These are phyloP conservation scores for Hypholoma fasciculare DNA, from an alignment of 768 basidiomycete genomes.

Conservation along the genomic window DNA sequence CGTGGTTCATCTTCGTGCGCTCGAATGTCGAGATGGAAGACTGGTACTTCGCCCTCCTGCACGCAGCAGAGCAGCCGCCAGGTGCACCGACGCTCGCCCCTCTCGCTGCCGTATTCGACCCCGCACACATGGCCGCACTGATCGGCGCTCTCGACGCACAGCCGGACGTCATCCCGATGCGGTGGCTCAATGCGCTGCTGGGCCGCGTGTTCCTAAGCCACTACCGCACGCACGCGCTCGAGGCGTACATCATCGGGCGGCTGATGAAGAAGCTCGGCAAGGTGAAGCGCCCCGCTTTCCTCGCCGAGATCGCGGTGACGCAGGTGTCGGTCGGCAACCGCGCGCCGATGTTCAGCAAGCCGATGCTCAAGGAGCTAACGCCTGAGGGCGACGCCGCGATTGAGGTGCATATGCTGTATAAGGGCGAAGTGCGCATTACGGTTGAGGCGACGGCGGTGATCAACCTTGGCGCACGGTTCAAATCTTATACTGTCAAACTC, in stretches of 20 bases:
- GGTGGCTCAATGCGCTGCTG: constrained; percentile 94
- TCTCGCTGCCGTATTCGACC: constrained; percentile 64
- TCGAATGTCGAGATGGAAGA: constrained; percentile 95
- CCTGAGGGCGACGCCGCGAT: constrained; percentile 91
- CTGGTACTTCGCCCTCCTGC: constrained; percentile 85
- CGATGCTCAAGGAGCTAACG: constrained; percentile 97
- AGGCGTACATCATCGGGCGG: constrained; percentile 80
- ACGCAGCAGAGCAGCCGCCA: constrained; percentile 66
- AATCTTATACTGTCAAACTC: constrained; percentile 87
- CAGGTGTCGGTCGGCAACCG: constrained; percentile 88
- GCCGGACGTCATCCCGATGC: constrained; percentile 95
- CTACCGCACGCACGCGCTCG: constrained; percentile 81
- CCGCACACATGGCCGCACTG: constrained; percentile 79
- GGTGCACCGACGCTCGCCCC: constrained; percentile 63
- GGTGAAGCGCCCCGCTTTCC: constrained; percentile 85
- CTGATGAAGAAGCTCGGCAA: constrained; percentile 94
- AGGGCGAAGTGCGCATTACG: constrained; percentile 87
- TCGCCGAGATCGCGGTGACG: constrained; percentile 82
- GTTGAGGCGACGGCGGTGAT: constrained; percentile 89
- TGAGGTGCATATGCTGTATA: constrained; percentile 82
- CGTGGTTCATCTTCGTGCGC: constrained; percentile 94
- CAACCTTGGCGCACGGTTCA: constrained; percentile 80
- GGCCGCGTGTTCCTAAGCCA: constrained; percentile 92
- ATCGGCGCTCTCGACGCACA: constrained; percentile 87
- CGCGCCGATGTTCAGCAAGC: constrained; percentile 88